These are phyloP conservation scores for Marasmius tenuissimus DNA, from an alignment of 1,284 basidiomycete species.

Conservation along the genomic window DNA sequence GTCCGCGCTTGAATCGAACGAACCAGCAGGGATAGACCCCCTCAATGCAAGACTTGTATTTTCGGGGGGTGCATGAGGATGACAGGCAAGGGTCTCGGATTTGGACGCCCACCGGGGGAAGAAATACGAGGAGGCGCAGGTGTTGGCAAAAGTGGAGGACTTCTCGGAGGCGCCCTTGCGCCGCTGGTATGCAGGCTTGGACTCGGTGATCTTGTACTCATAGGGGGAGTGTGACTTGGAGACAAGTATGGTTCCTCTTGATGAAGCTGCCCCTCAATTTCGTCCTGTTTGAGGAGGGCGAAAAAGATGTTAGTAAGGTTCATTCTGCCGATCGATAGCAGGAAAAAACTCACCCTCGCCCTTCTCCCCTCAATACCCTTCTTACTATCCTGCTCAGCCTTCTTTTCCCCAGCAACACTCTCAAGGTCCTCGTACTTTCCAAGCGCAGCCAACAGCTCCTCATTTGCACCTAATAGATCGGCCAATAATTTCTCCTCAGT, in stretches of 20 bases:
- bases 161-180: slow-evolving; percentile 23
- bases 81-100: not conserved
- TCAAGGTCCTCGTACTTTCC: slow-evolving; percentile 57
- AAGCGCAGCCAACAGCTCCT: slow-evolving; percentile 39
- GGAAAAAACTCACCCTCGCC: slow-evolving; percentile 44
- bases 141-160: slow-evolving; percentile 27
- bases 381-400: slow-evolving; percentile 60
- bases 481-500: slow-evolving; percentile 63
- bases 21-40: slow-evolving; percentile 42
- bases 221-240: not conserved
- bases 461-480: slow-evolving; percentile 65
- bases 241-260: not conserved
- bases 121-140: slow-evolving; percentile 22
- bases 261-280: slow-evolving; percentile 1
- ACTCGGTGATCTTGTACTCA: not conserved
- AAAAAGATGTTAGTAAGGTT: not conserved
- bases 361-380: slow-evolving; percentile 53
- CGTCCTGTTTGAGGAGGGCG: slow-evolving; percentile 21
- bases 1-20: not conserved
- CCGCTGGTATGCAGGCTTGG: not conserved
- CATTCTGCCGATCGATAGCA: not conserved
- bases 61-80: slow-evolving; percentile 62
- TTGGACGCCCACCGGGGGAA: not conserved
- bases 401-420: slow-evolving; percentile 49
- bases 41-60: slow-evolving; percentile 59